phyloP scores from a whole-genome alignment of 2,329 filamentous ascomycete genomes.

The Diaporthe citri region DNA sequence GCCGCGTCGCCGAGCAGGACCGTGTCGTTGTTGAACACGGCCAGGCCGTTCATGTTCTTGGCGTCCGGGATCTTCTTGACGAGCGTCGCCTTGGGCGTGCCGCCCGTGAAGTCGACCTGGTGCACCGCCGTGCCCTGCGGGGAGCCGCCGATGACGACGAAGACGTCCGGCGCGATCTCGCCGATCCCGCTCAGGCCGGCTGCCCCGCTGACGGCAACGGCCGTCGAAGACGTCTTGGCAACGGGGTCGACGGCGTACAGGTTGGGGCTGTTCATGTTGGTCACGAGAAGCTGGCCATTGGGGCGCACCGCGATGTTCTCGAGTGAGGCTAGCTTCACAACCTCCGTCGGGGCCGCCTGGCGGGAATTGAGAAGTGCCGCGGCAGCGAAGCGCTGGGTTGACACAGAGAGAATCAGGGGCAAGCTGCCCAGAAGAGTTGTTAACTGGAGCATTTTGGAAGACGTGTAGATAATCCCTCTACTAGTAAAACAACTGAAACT shows the following conservation, averaged over 20 bases:
- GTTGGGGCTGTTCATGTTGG: conserved; percentile 51
- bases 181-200: conserved; percentile 48
- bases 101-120: conserved; percentile 48
- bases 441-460: neutral
- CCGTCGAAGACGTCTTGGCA: conserved; percentile 46
- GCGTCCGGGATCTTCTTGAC: conserved; percentile 48
- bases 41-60: conserved; percentile 49
- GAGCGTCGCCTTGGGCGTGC: conserved; percentile 43
- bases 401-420: neutral
- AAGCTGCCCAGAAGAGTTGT: neutral
- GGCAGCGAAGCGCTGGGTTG: neutral
- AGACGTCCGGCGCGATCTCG: conserved; percentile 44
- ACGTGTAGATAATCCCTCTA: neutral
- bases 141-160: conserved; percentile 47
- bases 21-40: conserved; percentile 47
- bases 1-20: conserved; percentile 50
- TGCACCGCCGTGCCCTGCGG: conserved; percentile 19
- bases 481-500: neutral
- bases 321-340: conserved; percentile 46
- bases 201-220: conserved; percentile 46
- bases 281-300: conserved; percentile 50
- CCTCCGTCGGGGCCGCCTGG: conserved; percentile 44
- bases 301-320: conserved; percentile 49
- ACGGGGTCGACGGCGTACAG: conserved; percentile 47
- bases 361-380: conserved; percentile 41